Base-by-base conservation (phyloP, 371 early-diverging fungal species). In the Dinochytrium kinnereticum region DNA sequence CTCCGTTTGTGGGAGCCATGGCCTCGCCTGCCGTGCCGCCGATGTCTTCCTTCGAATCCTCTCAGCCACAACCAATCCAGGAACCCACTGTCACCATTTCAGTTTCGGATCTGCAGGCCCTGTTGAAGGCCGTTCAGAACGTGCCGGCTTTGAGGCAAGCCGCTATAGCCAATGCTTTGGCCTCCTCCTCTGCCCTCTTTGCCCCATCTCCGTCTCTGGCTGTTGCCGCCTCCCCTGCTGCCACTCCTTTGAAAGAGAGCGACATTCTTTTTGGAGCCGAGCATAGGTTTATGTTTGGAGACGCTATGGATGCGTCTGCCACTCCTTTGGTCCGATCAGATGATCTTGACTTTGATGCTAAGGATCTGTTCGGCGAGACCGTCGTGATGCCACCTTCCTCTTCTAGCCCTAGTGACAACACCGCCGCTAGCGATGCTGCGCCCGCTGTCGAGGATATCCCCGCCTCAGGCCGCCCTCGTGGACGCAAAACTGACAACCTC, bases 61-160 rank as follows among this genome's bases (percentile, higher is more conserved):
- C 15, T 5, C 44, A 5, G 44, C 34, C 36, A n/a, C n/a, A n/a
- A n/a, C n/a, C n/a, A n/a, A n/a, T n/a, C n/a, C 19, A 7, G 15
- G 66, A 66, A 28, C 66, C 66, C 30, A 66, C 39, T 2, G 66
- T 66, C 3, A 66, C 66, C 15, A 66, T 66, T 44, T 38, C 66
- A 7, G 44, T 66, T 5, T 15, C 39, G 21, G 66, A 66, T 28
- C 66, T 66, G 5, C 44, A 66, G 66, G 66, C 66, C 15, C 44
- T 66, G 10, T 17, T 66, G 2, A 15, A 49, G 49, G 39, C 66
- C 28, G 66, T 40, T 33, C 5, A 33, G 28, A 36, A 33, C n/a
- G 31, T 13, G 3, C 34, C 34, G 7, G 37, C 37, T 37, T 7
- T 28, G 7, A 15, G 10, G 10, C n/a, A 33, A 7, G 61, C 61